Evolutionary conservation across 768 basidiomycete species (phyloP).

Genomic region (Macrocybe gigantea): DNA sequence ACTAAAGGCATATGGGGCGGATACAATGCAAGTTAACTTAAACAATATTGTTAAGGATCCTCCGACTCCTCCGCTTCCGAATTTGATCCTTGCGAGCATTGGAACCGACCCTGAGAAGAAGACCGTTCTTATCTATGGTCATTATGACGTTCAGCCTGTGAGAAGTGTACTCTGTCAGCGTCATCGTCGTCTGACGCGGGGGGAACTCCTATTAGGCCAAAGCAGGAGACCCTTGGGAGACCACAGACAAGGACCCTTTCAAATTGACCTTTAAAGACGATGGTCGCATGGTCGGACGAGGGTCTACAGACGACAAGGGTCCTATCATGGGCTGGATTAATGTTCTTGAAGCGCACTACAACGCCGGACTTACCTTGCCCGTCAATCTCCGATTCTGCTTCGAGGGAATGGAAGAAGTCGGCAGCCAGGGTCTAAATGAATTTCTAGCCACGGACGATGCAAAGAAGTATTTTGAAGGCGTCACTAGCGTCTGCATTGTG

Average conservation of each 20-base stretch:
- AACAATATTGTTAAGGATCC: conserved; percentile 69
- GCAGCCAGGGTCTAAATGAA: conserved; percentile 86
- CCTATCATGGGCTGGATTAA: conserved; percentile 88
- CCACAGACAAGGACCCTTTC: conserved; percentile 60
- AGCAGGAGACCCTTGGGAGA: conserved; percentile 77
- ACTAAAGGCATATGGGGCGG: conserved; percentile 72
- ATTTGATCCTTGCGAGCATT: conserved; percentile 74
- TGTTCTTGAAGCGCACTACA: conserved; percentile 77
- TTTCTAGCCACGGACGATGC: conserved; percentile 69
- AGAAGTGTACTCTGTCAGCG: conserved; percentile 15
- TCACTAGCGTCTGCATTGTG: conserved; percentile 92
- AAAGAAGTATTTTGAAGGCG: conserved; percentile 74
- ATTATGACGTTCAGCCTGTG: conserved; percentile 94
- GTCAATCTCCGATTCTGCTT: conserved; percentile 91
- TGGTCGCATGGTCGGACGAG: conserved; percentile 75
- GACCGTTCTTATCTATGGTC: conserved; percentile 90
- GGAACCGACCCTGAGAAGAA: conserved; percentile 87
- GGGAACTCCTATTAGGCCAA: conserved; percentile 23
- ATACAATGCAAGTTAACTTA: conserved; percentile 67
- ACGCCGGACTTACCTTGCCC: conserved; percentile 64
- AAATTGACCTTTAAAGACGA: conserved; percentile 44
- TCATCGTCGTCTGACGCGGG: background rate
- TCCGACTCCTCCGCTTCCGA: conserved; percentile 68
- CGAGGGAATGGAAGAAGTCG: conserved; percentile 97
- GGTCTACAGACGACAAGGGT: conserved; percentile 88